These are phyloP conservation scores for Alternaria longipes DNA, from an alignment of 2,329 filamentous ascomycete genomes.

Conservation along the genomic window DNA sequence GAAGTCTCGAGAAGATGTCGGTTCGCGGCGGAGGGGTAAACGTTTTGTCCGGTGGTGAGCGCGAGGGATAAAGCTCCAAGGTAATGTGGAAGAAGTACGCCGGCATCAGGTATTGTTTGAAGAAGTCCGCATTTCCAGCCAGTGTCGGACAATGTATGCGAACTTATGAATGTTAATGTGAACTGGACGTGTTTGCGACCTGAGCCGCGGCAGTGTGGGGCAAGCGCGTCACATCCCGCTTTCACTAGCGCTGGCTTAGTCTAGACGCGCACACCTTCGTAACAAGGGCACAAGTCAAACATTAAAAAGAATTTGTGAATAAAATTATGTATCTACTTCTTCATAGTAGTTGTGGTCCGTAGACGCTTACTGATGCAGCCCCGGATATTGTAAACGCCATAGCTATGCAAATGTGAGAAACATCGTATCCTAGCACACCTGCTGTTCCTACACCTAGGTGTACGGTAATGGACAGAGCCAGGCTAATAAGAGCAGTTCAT, in stretches of 20 bases:
- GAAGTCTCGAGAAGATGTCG: slow-evolving; percentile 49
- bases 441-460: slow-evolving; percentile 21
- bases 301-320: neutral
- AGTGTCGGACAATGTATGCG: neutral
- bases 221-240: slow-evolving; percentile 13
- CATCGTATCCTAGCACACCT: slow-evolving; percentile 21
- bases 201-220: slow-evolving; percentile 12
- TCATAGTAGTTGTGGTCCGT: slow-evolving; percentile 5
- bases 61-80: slow-evolving; percentile 65
- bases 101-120: slow-evolving; percentile 57
- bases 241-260: neutral
- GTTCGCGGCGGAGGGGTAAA: slow-evolving; percentile 54
- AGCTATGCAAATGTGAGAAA: slow-evolving; percentile 37
- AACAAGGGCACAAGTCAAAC: neutral
- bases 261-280: neutral
- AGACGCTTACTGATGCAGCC: neutral
- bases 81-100: slow-evolving; percentile 71
- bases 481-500: slow-evolving; percentile 8
- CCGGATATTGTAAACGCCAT: slow-evolving; percentile 26
- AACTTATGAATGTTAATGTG: neutral
- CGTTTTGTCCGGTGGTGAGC: slow-evolving; percentile 41
- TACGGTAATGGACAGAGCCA: slow-evolving; percentile 10
- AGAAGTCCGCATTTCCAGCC: slow-evolving; percentile 26
- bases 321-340: slow-evolving; percentile 1
- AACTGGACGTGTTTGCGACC: slow-evolving; percentile 12